Conservation (phyloP, 768 basidiomycete species). For the Zangia roseola region DNA sequence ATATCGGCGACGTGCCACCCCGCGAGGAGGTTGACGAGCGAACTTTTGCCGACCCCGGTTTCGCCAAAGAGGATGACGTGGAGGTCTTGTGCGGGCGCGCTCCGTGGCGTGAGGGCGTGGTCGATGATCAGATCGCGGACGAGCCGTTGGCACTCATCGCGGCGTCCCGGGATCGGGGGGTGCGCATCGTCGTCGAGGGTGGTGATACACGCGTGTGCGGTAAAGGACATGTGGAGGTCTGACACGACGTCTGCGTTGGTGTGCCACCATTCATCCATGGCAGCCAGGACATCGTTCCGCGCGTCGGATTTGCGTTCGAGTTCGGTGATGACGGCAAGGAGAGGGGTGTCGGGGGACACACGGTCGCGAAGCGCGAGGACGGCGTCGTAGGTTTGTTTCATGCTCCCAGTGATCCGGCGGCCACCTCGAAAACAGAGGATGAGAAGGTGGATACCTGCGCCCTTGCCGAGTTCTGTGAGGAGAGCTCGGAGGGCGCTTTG, state of each 20-base stretch:
- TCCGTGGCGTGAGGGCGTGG: conserved; percentile 21
- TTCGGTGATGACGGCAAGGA: conserved; percentile 19
- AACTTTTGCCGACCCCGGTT: conserved; percentile 36
- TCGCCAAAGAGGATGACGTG: conserved; percentile 43
- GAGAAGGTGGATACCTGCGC: conserved; percentile 19
- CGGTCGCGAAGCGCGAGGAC: conserved; percentile 17
- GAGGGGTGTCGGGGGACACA: conserved; percentile 16
- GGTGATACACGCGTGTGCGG: conserved; percentile 24
- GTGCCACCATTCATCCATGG: conserved; percentile 26
- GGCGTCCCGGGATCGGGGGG: conserved; percentile 17
- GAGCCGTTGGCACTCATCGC: conserved; percentile 22
- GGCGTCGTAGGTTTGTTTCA: conserved; percentile 21
- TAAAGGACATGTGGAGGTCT: conserved; percentile 10
- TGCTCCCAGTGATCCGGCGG: conserved; percentile 17
- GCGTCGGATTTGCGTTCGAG: conserved; percentile 13
- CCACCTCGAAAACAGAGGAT: conserved; percentile 20
- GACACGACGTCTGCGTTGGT: conserved; percentile 11
- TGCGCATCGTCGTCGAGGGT: conserved; percentile 19
- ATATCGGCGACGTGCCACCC: conserved; percentile 27
- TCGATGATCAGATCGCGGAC: conserved; percentile 25
- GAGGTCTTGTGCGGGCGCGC: conserved; percentile 16
- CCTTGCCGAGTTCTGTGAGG: conserved; percentile 18
- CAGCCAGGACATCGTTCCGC: conserved; percentile 7
- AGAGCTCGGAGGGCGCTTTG: conserved; percentile 21
- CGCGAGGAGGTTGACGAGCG: conserved; percentile 38